A percentile compares a stretch with the other conserved stretches of the same genome.
Conservation (phyloP, 495 filamentous ascomycete genomes). For the Parmelia sp. region DNA sequence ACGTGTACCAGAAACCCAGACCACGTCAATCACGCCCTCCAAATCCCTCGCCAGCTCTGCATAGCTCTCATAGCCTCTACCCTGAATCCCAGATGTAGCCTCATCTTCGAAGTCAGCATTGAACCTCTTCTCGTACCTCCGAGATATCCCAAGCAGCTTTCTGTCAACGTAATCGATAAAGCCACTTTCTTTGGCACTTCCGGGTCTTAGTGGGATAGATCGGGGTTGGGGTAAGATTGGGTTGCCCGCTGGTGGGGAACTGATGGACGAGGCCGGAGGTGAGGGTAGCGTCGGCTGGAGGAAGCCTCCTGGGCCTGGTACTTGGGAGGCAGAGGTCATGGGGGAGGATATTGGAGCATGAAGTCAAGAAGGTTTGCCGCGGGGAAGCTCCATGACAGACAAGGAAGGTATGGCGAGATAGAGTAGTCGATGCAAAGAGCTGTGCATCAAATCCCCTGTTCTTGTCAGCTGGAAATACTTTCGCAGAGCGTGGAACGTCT, state of each 20-base stretch:
- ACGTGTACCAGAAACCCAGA: slow-evolving; percentile 84
- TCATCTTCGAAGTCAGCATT: slow-evolving; percentile 45
- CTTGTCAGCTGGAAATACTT: not conserved
- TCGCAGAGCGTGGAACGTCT: no score
- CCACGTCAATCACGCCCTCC: slow-evolving; percentile 61
- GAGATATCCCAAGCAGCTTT: slow-evolving; percentile 55
- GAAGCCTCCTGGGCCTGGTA: slow-evolving; percentile 46
- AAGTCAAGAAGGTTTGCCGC: not conserved
- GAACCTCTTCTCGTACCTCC: slow-evolving; percentile 69
- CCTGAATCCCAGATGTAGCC: slow-evolving; percentile 28
- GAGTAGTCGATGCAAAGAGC: not conserved
- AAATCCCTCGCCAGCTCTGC: slow-evolving; percentile 63
- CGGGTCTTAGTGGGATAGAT: slow-evolving; percentile 56
- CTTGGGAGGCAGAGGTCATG: slow-evolving; percentile 10
- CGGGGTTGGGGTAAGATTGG: slow-evolving; percentile 58
- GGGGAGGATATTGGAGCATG: not conserved
- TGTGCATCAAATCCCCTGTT: no score
- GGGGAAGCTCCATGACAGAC: not conserved
- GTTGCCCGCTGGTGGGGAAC: slow-evolving; percentile 38
- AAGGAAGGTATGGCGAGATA: slow-evolving; percentile 15
- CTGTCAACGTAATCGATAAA: slow-evolving; percentile 64
- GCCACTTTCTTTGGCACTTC: slow-evolving; percentile 69
- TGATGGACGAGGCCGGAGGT: slow-evolving; percentile 44
- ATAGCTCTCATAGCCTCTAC: slow-evolving; percentile 62
- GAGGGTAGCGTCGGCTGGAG: slow-evolving; percentile 46